Base-by-base conservation (phyloP, 2,329 filamentous ascomycete genomes). In the Neofusicoccum sp. region DNA sequence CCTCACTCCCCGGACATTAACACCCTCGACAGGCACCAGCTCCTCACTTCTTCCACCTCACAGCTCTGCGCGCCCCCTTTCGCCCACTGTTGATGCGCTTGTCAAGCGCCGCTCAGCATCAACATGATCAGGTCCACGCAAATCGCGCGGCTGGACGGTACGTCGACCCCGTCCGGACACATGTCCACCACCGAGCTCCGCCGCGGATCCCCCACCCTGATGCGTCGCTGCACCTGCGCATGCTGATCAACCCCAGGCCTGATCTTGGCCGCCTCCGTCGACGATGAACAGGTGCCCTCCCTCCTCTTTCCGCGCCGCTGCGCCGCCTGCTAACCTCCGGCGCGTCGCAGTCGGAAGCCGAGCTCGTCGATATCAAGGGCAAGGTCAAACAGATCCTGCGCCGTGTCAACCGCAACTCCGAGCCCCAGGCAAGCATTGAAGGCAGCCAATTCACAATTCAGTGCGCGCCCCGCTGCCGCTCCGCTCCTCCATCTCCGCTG, bases 121-220 rank as follows among this genome's bases (percentile, higher is more conserved):
- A 56, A 4, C 49, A 95, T 93, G 92, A 93, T 96, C 71, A 86
- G 86, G 75, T 95, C 93, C 70, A 99, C 93, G 58, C 91, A 96
- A 79, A 96, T 99, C 79, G 89, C 91, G 66, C 85, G 95, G 77
- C 85, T 98, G 56, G 95, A 98, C 79, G 93, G 92, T 95, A 74
- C 64, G 76, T 66, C 9, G 38, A 36, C 45, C 43, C 48, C 61
- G 28, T 31, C 24, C 49, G 51, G 51, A 40, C 59, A 36, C 49
- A 63, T 64, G 60, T 58, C 44, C 53, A 54, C 45, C 51, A 34
- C 34, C 34, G 31, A 53, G 60, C 60, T 61, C 44, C 44, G 30
- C 54, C 48, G 57, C 41, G 38, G 63, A 51, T 57, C 61, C 62
- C 47, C 24, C 58, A 30, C 33, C 16, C 16, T 9, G 36, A 34